Evolutionary conservation across 2,329 filamentous ascomycete species (phyloP), one percentile per base, ranked within the genome.

Genomic region (Leptographium flavum): DNA sequence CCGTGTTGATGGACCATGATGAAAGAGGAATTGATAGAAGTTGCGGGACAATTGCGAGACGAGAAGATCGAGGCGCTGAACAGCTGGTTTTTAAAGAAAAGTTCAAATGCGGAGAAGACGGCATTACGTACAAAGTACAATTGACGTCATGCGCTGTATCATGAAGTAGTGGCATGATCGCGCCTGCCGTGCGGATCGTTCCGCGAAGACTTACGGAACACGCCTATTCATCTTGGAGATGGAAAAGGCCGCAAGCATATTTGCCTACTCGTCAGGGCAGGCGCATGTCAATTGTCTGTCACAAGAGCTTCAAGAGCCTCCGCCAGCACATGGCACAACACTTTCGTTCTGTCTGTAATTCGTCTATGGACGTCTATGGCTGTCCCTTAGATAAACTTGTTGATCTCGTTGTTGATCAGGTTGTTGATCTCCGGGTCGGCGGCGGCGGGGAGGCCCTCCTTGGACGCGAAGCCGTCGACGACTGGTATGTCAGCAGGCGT

Each of bases 351-450:
- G 9, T 4, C 35, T 37, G 3, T 37, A 6, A 22, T 8, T 5
- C 10, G 17, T 31, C 30, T 4, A 19, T 19, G 32, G 21, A 6
- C 3, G 5, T 5, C 35, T 7, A 11, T 13, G 35, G 9, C 4
- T 3, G 21, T 25, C 15, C 13, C 43, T 43, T 45, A 52, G 22
- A 52, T 8, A 23, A 54, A 42, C 49, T 61, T 61, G 49, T 62
- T 61, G 44, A 58, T 38, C 48, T 56, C 58, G 11, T 60, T 52
- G 49, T 61, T 61, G 49, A 60, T 57, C 11, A 58, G 23, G 48
- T 60, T 61, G 55, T 61, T 61, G 46, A 62, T 52, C 50, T 57
- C 57, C 3, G 59, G 57, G 45, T 61, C 57, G 1, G 55, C 10
- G 11, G 51, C 54, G 21, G 58, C 55, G 3, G 59, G 53, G 4